These are phyloP conservation scores for Alternaria arbusti DNA, from an alignment of 2,329 filamentous ascomycete species.

Conservation along the genomic window DNA sequence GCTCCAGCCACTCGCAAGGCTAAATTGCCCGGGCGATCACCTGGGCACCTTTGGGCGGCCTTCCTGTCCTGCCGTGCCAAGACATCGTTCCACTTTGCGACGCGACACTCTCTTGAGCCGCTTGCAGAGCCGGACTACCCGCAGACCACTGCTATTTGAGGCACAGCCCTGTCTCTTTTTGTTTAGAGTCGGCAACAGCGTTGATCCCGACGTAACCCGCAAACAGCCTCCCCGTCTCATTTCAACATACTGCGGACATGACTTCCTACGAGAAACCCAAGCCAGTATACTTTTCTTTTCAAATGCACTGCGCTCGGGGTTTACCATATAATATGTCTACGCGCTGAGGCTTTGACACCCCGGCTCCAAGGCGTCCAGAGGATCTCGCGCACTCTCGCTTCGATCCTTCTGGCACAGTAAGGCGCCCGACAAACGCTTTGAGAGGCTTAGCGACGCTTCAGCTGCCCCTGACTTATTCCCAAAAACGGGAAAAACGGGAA, in stretches of 20 bases:
- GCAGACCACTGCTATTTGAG: not conserved
- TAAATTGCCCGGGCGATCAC: not conserved
- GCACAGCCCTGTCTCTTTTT: not conserved
- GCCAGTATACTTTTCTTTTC: not conserved
- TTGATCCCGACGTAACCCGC: not conserved
- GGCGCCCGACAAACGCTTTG: not conserved
- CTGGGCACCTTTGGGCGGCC: not conserved
- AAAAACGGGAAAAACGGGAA: not conserved
- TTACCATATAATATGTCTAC: not conserved
- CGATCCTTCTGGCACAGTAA: not conserved
- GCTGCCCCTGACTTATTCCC: not conserved
- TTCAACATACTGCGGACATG: not conserved
- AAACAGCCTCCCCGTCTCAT: not conserved
- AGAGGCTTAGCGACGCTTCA: not conserved
- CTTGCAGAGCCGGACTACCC: not conserved
- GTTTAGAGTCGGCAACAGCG: not conserved
- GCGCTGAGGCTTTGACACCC: not conserved
- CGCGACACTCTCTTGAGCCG: not conserved
- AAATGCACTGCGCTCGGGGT: not conserved
- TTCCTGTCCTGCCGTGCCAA: not conserved
- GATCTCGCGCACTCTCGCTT: not conserved
- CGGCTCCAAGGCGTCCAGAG: not conserved
- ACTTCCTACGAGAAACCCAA: not conserved
- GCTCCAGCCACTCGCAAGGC: not conserved
- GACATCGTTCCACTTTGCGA: not conserved